Conservation (phyloP, 257 asterid species). For the Rubia yunnanensis region DNA sequence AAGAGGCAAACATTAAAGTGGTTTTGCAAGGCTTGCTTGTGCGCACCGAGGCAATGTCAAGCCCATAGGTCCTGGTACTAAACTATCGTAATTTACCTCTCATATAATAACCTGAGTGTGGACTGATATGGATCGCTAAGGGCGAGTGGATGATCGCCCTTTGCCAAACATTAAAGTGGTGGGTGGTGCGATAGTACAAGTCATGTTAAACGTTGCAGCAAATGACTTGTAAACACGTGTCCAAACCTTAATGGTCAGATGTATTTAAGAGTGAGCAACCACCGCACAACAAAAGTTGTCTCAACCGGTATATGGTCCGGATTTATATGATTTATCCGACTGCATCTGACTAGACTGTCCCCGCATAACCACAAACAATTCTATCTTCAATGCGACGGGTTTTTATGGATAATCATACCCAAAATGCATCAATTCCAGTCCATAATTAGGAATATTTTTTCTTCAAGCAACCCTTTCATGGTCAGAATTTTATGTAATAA, state of each 20-base stretch:
- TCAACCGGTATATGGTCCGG: constrained; percentile 1
- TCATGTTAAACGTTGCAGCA: neutral
- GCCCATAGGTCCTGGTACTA: no score
- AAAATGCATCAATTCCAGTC: neutral
- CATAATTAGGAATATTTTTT: neutral
- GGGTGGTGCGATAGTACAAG: neutral
- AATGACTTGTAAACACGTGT: constrained; percentile 3
- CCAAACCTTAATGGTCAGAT: neutral
- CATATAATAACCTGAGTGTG: no score
- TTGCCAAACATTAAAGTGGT: neutral
- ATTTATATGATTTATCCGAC: neutral
- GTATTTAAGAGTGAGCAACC: neutral
- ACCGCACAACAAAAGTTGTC: neutral
- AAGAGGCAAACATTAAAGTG: no score
- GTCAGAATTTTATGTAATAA: no score
- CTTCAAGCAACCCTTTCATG: neutral
- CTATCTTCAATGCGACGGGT: neutral
- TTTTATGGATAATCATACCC: no score
- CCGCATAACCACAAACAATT: neutral
- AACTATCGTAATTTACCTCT: no score
- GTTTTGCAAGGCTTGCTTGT: no score
- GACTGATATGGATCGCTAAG: no score
- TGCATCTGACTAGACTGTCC: neutral
- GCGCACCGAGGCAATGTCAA: no score
- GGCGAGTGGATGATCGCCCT: no score